Conservation (phyloP, 257 asterid species). For the Przewalskia tangutica region DNA sequence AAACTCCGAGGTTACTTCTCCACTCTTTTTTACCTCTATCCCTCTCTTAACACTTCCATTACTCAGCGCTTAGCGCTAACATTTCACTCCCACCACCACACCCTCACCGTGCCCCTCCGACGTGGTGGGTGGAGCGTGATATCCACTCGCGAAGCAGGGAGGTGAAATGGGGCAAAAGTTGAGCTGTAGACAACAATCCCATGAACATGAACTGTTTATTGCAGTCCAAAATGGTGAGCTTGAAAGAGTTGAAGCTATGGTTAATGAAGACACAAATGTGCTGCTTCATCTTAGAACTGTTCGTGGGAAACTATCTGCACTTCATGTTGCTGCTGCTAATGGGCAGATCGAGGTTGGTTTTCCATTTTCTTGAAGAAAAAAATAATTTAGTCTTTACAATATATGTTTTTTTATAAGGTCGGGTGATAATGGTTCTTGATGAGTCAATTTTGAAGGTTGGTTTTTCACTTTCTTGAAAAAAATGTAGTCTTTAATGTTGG, state of each 20-base stretch:
- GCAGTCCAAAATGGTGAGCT: conserved; percentile 71
- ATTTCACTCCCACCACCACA: conserved; percentile 15
- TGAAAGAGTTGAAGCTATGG: conserved; percentile 42
- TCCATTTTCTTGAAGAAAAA: neutral
- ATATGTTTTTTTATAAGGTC: neutral
- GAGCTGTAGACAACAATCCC: conserved; percentile 43
- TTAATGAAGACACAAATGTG: conserved; percentile 40
- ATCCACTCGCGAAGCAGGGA: neutral
- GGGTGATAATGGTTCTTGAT: neutral
- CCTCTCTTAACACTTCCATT: conserved; percentile 11
- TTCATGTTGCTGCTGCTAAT: conserved; percentile 66
- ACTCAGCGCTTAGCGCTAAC: neutral
- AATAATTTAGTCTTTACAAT: neutral
- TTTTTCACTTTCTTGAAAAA: too few species aligned
- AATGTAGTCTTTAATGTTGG: neutral
- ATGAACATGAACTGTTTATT: conserved; percentile 35
- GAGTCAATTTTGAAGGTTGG: too few species aligned
- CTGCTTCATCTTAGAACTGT: conserved; percentile 25
- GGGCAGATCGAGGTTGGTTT: conserved; percentile 60
- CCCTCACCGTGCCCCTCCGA: conserved; percentile 20
- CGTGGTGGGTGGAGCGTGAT: conserved; percentile 60
- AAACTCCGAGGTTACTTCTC: conserved; percentile 28
- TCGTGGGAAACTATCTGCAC: conserved; percentile 41
- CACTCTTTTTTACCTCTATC: conserved; percentile 11
- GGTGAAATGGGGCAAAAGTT: conserved; percentile 56